Evolutionary conservation across 108 stramenopile genomes (phyloP), one percentile per base, ranked within the genome.

Genomic region (Epithemia pelagica): DNA sequence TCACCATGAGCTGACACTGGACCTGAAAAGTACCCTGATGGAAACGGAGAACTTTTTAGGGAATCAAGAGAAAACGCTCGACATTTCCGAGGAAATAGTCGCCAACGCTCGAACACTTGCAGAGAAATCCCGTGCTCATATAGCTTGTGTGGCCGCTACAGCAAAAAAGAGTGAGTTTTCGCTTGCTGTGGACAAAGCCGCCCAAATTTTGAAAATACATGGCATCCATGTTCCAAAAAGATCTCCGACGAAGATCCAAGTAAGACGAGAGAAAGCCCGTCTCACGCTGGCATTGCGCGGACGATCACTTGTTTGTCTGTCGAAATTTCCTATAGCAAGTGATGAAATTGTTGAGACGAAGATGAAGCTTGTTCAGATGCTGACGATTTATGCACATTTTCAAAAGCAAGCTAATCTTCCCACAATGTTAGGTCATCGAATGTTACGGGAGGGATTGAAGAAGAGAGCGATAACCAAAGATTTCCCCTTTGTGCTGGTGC

Each of bases 1-100:
- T 25, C 57, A 68, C 20, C 58, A 68, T 46, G 58, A 59, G n/a
- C 2, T 58, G 19, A 58, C 31, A 21, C 10, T 68, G 21, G 24
- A 25, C 1, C 28, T 54, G 23, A 68, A 66, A 60, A 73, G 54
- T 59, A 28, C 28, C 7, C 30, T 67, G 3, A 27, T 62, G 7
- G 29, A 58, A 15, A 52, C 62, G 21, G 52, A 60, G n/a, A 66
- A 53, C 52, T 37, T 32, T 10, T 32, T 61, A 19, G 60, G 66
- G 22, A 25, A 55, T 23, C 46, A 32, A 19, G 73, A 73, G 23
- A 32, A 57, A 10, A 33, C 65, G 0, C 54, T 57, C 30, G 55
- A 15, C 37, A 15, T 46, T 10, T 10, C 15, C 37, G 37, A 46
- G 15, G 15, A 46, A 10, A 46, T 46, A 5, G 10, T 46, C 5